Base-by-base conservation (phyloP, 208 protist genomes). In the Wallacemonas sp. region DNA sequence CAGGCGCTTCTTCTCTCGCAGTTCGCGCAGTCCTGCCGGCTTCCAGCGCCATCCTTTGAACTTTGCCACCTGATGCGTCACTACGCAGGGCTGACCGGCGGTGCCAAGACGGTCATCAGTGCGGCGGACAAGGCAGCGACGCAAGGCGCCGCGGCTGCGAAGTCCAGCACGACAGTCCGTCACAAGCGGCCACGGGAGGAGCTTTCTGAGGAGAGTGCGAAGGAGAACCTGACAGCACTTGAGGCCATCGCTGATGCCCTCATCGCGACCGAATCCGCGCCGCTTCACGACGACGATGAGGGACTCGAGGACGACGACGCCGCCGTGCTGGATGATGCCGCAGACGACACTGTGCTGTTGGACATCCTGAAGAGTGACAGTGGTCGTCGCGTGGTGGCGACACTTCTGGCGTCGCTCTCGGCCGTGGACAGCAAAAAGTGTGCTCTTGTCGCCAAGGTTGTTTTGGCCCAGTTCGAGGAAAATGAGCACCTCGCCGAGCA, bases 391-490 rank as follows among this genome's bases (percentile, higher is more conserved):
- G 86, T 91, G 9, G 78, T 86, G 32, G 76, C 76, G 37, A 82
- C 85, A n/a, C 73, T 95, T 24, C 76, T 95, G 37, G 62, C 65
- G 8, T 71, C 85, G 15, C 66, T 93, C 58, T 65, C 39, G 30
- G 64, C 67, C 5, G 71, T 75, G 19, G 75, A 53, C 24, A 60
- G 48, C 48, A 76, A 76, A 57, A 79, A 75, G 52, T 66, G 52
- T 5, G 71, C 50, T 13, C 44, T 36, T 26, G 80, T 92, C n/a
- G 71, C 81, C 13, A 74, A 80, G 30, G 76, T 68, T 24, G 69
- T 93, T 41, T 72, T 88, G 27, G 83, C 81, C 62, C 66, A 85
- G 42, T 95, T 90, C 60, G 86, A 95, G 60, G 86, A 92, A 53
- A 87, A 89, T 42, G 83, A 88, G 58, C 68, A 79, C 33, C 82